phyloP scores from a whole-genome alignment of 441 rosid genomes.

The Jatropha podagrica region DNA sequence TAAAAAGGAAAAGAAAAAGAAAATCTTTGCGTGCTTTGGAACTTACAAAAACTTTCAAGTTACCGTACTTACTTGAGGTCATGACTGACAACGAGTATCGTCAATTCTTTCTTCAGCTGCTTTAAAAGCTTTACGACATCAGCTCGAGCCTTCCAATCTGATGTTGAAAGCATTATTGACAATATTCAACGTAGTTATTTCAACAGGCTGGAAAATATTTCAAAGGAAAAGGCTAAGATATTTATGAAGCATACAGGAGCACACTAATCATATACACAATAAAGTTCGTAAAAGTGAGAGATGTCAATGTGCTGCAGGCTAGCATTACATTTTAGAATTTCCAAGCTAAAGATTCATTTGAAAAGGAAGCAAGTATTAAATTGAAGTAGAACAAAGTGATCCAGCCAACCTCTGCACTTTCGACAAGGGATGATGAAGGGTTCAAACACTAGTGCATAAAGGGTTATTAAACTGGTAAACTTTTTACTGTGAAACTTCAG shows the following conservation, averaged over 20 bases:
- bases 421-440: neutral
- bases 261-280: neutral
- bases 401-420: neutral
- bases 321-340: constrained; percentile 10
- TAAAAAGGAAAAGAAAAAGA: constrained; percentile 18
- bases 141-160: constrained; percentile 95
- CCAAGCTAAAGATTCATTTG: neutral
- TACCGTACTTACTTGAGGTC: constrained; percentile 66
- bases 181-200: constrained; percentile 5
- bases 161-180: constrained; percentile 16
- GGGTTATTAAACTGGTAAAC: neutral
- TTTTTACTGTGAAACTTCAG: neutral
- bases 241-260: constrained; percentile 5
- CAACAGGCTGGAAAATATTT: constrained; percentile 11
- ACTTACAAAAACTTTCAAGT: constrained; percentile 32
- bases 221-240: constrained; percentile 5
- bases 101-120: constrained; percentile 79
- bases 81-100: constrained; percentile 88
- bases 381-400: neutral
- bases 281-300: too few relatives aligned
- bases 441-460: neutral
- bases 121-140: constrained; percentile 87
- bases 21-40: neutral
- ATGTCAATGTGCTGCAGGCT: too few relatives aligned
- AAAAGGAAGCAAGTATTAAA: neutral